Evolutionary conservation across 2,329 filamentous ascomycete genomes (phyloP), one percentile per base, ranked within the genome.

Genomic region (Aspergillus pseudoviridinutans): DNA sequence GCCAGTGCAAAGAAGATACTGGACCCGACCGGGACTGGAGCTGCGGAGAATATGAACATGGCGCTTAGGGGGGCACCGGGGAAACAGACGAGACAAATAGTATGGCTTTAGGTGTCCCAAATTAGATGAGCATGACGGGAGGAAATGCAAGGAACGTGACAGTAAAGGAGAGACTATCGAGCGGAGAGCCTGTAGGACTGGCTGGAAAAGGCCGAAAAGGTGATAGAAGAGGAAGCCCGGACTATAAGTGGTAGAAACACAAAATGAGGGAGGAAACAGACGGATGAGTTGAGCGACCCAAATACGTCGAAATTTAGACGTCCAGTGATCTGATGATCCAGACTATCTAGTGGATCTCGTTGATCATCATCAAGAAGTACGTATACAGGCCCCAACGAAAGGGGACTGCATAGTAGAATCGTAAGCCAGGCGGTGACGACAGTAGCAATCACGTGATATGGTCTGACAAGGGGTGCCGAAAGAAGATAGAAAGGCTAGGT

Each of bases 1-100:
- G 91, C 84, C 67, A 90, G 68, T 64, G 86, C 73, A 63, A 90
- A 85, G 76, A 97, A 95, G 69, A 93, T 80, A 70, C 87, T 85
- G 54, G 92, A 96, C 74, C 88, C 87, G 53, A 92, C 83, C 35
- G 91, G 86, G 49, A 76, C 68, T 53, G 74, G 64, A 61, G 74
- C 67, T 47, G 71, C 57, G 46, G 67, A 68, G 57, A 66, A 51
- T 42, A 67, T 58, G 56, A 72, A 64, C 70, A 72, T 72, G 60
- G 50, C 61, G 61, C 56, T 56, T 57, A 61, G 57, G 64, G 63
- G 58, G 59, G 59, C 57, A 44, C 50, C 47, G 55, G 49, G 38
- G 49, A 42, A 25, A 61, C 51, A 51, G 47, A 51, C 46, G 27
- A 52, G 57, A 50, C 56, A 47, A 58, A 49, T 59, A 53, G 38